These are phyloP conservation scores for Syncephalastrum sp. DNA, from an alignment of 371 early-diverging fungal genomes.

Conservation along the genomic window DNA sequence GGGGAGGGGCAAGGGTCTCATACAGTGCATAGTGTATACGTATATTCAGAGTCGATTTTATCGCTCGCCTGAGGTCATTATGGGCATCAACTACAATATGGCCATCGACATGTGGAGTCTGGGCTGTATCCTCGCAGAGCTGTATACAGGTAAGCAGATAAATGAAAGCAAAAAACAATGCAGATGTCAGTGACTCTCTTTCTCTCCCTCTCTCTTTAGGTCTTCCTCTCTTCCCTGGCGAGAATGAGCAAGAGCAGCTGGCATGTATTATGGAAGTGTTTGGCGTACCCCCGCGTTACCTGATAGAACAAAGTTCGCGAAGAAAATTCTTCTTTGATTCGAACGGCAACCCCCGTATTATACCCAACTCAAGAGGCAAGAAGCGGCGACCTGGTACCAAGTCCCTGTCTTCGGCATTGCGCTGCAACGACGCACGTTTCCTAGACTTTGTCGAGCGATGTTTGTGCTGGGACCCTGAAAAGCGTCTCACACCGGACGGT, in stretches of 20 bases:
- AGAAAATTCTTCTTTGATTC: constrained; percentile 81
- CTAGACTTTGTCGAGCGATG: constrained; percentile 80
- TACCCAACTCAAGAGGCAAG: constrained; percentile 84
- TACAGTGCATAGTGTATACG: constrained; percentile 64
- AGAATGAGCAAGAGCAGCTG: constrained; percentile 94
- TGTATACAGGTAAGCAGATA: constrained; percentile 81
- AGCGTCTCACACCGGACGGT: constrained; percentile 78
- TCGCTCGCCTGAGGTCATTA: constrained; percentile 93
- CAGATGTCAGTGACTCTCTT: too few relatives aligned
- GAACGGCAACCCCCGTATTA: constrained; percentile 58
- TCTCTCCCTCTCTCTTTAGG: too few relatives aligned
- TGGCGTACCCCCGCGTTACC: constrained; percentile 71
- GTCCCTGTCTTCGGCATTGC: constrained; percentile 66
- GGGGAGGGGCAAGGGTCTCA: background rate
- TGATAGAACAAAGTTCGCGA: constrained; percentile 77
- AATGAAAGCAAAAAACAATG: constrained; percentile 64
- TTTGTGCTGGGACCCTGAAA: constrained; percentile 83
- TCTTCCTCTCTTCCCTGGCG: constrained; percentile 96
- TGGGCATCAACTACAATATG: constrained; percentile 78
- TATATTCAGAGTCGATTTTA: constrained; percentile 97
- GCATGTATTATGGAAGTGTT: constrained; percentile 90
- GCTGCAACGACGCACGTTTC: constrained; percentile 67
- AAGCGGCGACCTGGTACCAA: constrained; percentile 73
- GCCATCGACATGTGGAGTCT: constrained; percentile 98
- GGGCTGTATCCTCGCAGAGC: constrained; percentile 96